Conservation (phyloP, 1,284 basidiomycete species). For the Anthracocystis walkeri region DNA sequence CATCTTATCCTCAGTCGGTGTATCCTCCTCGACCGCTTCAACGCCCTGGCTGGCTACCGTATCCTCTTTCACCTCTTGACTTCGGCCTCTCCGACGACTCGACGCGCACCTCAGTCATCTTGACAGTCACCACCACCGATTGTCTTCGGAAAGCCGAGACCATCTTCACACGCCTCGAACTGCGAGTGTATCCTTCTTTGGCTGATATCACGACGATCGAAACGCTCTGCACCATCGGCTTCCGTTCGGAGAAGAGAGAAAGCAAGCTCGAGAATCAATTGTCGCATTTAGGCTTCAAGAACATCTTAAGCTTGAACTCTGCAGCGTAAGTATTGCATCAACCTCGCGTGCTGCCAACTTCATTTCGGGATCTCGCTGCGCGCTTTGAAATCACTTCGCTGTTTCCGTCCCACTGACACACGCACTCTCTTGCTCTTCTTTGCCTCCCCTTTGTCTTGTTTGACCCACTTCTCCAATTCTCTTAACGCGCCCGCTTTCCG, state of each 20-base stretch:
- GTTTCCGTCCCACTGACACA: slow-evolving; percentile 6
- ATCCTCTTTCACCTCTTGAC: neutral
- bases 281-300: neutral
- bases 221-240: neutral
- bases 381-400: slow-evolving; percentile 2
- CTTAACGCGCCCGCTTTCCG: neutral
- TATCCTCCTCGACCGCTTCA: neutral
- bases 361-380: slow-evolving; percentile 15
- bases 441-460: neutral
- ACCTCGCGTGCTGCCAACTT: slow-evolving; percentile 12
- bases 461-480: neutral
- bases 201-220: neutral
- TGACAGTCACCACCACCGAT: neutral
- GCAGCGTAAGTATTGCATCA: slow-evolving; percentile 3
- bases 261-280: neutral
- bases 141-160: neutral
- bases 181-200: neutral
- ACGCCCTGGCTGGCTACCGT: slow-evolving; percentile 2
- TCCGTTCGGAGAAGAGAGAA: neutral
- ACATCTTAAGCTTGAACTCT: neutral
- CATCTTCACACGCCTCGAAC: neutral
- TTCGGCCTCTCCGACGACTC: neutral
- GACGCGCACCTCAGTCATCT: neutral
- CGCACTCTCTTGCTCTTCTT: neutral
- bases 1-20: neutral